Evolutionary conservation across 768 basidiomycete genomes (phyloP), one percentile per base, ranked within the genome.

Genomic region (Solioccasus polychromus): DNA sequence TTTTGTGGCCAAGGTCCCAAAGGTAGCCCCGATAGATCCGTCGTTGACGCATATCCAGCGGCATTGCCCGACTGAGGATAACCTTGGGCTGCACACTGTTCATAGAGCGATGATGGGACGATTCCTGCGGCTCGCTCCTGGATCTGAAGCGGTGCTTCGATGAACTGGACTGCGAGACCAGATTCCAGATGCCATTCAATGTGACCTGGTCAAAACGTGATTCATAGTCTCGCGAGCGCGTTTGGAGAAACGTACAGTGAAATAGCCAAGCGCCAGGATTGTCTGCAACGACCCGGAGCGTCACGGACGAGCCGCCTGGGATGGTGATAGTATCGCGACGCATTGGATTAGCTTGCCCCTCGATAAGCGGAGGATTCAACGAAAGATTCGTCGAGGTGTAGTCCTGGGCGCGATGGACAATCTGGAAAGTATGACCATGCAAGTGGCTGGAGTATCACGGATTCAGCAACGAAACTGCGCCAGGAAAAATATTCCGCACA

Each of bases 231-330:
- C 32, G 20, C 18, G 36, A 45, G 15, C 35, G 22, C 25, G 25
- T 28, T 39, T 36, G 12, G 25, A 30, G 57, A 39, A 25, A 71
- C 83, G 44, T 58, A 85, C 83, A 92, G 63, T 90, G 88, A 62
- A 92, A 78, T 52, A 92, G 65, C 88, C 91, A 94, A 8, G 78
- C 83, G 10, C 95, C 95, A 1, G 95, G 95, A 67, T 98, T 98
- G 63, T 98, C 89, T 1, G 91, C 90, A 37, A 84, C 70, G 56
- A 93, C 66, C 18, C 92, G 81, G 35, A 99, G 68, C 0, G 87
- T 88, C 10, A 77, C 86, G 3, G 82, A 82, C 17, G 77, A 67
- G 47, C 74, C 74, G 4, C 80, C 74, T 3, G 88, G 85, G 40
- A 96, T 79, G 45, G 82, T 77, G 14, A 95, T 71, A 0, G 92